phyloP scores from a whole-genome alignment of 129 eudicot species.

The Sambucus nigra region DNA sequence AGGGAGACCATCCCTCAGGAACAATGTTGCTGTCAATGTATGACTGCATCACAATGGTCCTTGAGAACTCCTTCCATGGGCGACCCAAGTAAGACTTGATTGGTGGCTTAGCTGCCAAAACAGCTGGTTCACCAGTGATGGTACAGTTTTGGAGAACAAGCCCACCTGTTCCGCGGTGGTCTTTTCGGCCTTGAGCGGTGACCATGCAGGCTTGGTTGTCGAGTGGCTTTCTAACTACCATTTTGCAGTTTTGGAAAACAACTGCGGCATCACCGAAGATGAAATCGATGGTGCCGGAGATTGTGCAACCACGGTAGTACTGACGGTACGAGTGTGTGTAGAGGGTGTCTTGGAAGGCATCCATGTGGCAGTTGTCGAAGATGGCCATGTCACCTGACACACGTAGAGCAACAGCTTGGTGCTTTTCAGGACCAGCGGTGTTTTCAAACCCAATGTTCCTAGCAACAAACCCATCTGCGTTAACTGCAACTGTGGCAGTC shows the following conservation, averaged over 20 bases:
- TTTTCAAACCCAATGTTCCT: constrained; percentile 48
- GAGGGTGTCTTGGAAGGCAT: constrained; percentile 43
- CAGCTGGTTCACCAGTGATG: constrained; percentile 14
- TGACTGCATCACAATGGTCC: constrained; percentile 39
- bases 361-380: constrained; percentile 28
- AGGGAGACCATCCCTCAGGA: constrained; percentile 38
- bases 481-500: constrained; percentile 49
- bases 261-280: constrained; percentile 34
- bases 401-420: constrained; percentile 59
- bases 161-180: constrained; percentile 6
- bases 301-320: constrained; percentile 36
- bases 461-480: constrained; percentile 48
- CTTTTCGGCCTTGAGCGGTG: constrained; percentile 41
- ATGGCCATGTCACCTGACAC: constrained; percentile 31
- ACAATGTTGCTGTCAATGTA: constrained; percentile 20
- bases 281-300: constrained; percentile 54
- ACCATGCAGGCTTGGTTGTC: constrained; percentile 26
- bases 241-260: constrained; percentile 48
- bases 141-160: constrained; percentile 31
- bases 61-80: constrained; percentile 38
- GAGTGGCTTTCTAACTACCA: constrained; percentile 33
- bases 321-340: constrained; percentile 35
- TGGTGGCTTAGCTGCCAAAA: constrained; percentile 1
- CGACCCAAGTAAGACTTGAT: constrained; percentile 30
- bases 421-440: constrained; percentile 37